phyloP scores from a whole-genome alignment of 2,329 filamentous ascomycete species.

The Colletotrichum chlorophyti region DNA sequence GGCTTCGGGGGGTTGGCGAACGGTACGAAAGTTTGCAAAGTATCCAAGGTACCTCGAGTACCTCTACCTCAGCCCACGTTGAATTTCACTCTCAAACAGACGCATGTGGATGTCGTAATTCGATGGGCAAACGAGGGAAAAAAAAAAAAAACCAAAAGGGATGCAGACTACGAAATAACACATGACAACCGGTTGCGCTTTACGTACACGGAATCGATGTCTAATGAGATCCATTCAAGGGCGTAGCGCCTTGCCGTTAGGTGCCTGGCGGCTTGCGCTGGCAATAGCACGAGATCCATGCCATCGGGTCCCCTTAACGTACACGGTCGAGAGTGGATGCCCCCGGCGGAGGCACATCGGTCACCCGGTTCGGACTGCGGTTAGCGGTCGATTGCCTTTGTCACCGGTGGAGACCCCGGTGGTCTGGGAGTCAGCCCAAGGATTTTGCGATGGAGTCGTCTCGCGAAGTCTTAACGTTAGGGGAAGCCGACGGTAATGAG shows the following conservation, averaged over 20 bases:
- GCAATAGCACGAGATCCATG: slow-evolving; percentile 24
- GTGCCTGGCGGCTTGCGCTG: slow-evolving; percentile 25
- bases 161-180: slow-evolving; percentile 16
- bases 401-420: slow-evolving; percentile 22
- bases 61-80: slow-evolving; percentile 11
- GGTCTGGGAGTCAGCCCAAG: slow-evolving; percentile 13
- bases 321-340: slow-evolving; percentile 27
- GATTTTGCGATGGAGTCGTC: slow-evolving; percentile 13
- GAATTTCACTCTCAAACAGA: neutral
- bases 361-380: slow-evolving; percentile 27
- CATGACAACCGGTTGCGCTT: slow-evolving; percentile 28
- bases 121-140: neutral
- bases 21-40: slow-evolving; percentile 5
- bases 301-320: slow-evolving; percentile 30
- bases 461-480: slow-evolving; percentile 31
- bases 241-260: slow-evolving; percentile 29
- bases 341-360: slow-evolving; percentile 24
- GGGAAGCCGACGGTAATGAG: slow-evolving; percentile 26
- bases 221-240: slow-evolving; percentile 31
- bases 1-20: neutral
- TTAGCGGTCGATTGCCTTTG: slow-evolving; percentile 21
- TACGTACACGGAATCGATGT: slow-evolving; percentile 30
- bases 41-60: slow-evolving; percentile 15
- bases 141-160: slow-evolving; percentile 10
- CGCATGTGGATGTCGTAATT: slow-evolving; percentile 21